phyloP scores from a whole-genome alignment of 257 asterid species.

The Solanum gracilifrons region DNA sequence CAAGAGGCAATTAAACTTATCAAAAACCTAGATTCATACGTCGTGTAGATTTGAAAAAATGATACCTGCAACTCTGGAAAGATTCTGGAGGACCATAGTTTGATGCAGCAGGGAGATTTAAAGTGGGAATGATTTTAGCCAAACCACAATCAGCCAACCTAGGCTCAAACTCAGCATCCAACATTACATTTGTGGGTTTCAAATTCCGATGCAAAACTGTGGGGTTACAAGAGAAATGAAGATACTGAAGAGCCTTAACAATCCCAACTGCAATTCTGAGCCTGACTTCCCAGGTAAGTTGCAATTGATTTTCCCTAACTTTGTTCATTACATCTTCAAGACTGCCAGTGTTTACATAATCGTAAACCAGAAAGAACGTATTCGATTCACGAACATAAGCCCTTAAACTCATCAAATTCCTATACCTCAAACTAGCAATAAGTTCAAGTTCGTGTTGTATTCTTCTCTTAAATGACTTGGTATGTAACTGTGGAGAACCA shows the following conservation, averaged over 20 bases:
- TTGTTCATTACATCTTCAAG: conserved; percentile 67
- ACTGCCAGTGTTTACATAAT: conserved; percentile 60
- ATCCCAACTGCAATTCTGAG: conserved; percentile 78
- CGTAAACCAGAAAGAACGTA: conserved; percentile 52
- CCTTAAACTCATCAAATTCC: conserved; percentile 91
- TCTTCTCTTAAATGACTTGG: conserved; percentile 39
- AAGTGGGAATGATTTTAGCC: conserved; percentile 44
- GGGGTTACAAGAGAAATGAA: conserved; percentile 64
- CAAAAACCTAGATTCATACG: background rate
- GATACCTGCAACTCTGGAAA: conserved; percentile 60
- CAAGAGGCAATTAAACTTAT: background rate
- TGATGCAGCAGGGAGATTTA: conserved; percentile 28
- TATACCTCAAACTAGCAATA: conserved; percentile 59
- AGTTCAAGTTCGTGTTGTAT: conserved; percentile 49
- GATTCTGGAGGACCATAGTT: conserved; percentile 69
- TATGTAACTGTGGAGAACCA: conserved; percentile 20
- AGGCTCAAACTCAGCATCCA: conserved; percentile 68
- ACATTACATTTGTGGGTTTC: conserved; percentile 81
- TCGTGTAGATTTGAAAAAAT: background rate
- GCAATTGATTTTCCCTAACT: conserved; percentile 55
- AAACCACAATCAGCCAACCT: conserved; percentile 76
- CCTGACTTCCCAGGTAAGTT: conserved; percentile 71
- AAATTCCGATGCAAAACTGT: conserved; percentile 59
- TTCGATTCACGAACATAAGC: conserved; percentile 53
- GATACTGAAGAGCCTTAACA: conserved; percentile 65